Evolutionary conservation across 352 stramenopile species (phyloP).

Genomic region (Plasmopara muralis): DNA sequence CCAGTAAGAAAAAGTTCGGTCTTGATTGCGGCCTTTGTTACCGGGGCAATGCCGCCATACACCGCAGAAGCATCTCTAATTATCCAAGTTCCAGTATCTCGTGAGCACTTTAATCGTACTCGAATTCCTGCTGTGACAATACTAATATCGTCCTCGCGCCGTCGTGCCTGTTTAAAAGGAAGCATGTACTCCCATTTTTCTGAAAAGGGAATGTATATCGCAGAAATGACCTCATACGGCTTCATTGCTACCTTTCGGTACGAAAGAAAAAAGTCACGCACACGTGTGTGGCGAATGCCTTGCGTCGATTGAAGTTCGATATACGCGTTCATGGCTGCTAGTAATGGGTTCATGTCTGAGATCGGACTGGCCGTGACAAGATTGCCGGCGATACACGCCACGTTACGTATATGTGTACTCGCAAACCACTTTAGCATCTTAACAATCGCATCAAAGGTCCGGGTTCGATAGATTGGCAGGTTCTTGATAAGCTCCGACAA

Average conservation of each 20-base stretch:
- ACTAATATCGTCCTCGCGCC: slow-evolving; percentile 96
- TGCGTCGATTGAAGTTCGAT: slow-evolving; percentile 47
- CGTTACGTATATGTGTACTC: slow-evolving; percentile 96
- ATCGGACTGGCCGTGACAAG: slow-evolving; percentile 96
- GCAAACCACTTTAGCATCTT: slow-evolving; percentile 96
- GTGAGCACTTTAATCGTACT: slow-evolving; percentile 63
- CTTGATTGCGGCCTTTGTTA: slow-evolving; percentile 45
- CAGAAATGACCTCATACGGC: slow-evolving; percentile 87
- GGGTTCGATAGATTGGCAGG: slow-evolving; percentile 38
- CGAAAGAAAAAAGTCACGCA: slow-evolving; percentile 92
- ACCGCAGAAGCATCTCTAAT: slow-evolving; percentile 52
- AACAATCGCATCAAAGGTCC: slow-evolving; percentile 48
- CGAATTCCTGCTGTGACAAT: slow-evolving; percentile 94
- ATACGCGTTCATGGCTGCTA: slow-evolving; percentile 82
- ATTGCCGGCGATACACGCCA: slow-evolving; percentile 94
- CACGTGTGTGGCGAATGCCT: slow-evolving; percentile 37
- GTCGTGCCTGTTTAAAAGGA: slow-evolving; percentile 93
- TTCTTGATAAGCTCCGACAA: slow-evolving; percentile 33
- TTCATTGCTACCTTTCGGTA: slow-evolving; percentile 92
- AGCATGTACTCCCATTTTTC: slow-evolving; percentile 89
- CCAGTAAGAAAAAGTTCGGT: slow-evolving; percentile 73
- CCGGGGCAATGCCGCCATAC: slow-evolving; percentile 65
- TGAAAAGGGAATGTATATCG: slow-evolving; percentile 86
- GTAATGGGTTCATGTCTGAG: slow-evolving; percentile 95
- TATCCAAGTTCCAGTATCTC: slow-evolving; percentile 65